Conservation (phyloP, 345 rosid species). For the Theobroma cacao region DNA sequence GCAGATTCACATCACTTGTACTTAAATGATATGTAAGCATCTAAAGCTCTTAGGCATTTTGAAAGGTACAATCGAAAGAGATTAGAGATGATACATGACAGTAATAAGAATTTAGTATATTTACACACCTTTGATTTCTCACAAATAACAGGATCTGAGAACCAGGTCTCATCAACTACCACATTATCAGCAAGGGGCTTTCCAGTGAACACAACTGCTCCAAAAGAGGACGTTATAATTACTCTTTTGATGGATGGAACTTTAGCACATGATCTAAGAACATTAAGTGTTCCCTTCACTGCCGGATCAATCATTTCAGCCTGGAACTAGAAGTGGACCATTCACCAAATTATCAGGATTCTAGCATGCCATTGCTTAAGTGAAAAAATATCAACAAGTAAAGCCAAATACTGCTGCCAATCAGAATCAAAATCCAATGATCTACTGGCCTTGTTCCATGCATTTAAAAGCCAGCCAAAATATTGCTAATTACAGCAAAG, state of each 20-base stretch:
- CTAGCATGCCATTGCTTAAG: not conserved
- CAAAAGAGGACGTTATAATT: not conserved
- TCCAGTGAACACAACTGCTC: not conserved
- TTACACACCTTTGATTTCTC: not conserved
- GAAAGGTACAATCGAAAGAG: no score
- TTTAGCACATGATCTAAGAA: constrained; percentile 8
- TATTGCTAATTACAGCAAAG: no score
- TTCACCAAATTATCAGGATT: not conserved
- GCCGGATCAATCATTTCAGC: not conserved
- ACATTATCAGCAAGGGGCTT: not conserved
- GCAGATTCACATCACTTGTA: no score
- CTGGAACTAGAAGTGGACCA: not conserved
- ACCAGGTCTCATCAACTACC: constrained; percentile 3
- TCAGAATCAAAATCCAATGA: no score
- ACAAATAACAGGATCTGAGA: not conserved
- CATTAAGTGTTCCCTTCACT: constrained; percentile 4
- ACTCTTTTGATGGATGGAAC: constrained; percentile 8
- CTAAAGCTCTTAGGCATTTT: no score
- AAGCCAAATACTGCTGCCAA: no score
- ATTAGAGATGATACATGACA: no score
- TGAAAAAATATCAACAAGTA: not conserved
- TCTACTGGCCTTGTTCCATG: no score
- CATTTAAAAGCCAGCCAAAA: no score
- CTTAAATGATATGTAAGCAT: no score
- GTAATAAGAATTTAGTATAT: not conserved